phyloP scores from a whole-genome alignment of 225 moss, liverwort and hornwort genomes.

The Lunularia cruciata region DNA sequence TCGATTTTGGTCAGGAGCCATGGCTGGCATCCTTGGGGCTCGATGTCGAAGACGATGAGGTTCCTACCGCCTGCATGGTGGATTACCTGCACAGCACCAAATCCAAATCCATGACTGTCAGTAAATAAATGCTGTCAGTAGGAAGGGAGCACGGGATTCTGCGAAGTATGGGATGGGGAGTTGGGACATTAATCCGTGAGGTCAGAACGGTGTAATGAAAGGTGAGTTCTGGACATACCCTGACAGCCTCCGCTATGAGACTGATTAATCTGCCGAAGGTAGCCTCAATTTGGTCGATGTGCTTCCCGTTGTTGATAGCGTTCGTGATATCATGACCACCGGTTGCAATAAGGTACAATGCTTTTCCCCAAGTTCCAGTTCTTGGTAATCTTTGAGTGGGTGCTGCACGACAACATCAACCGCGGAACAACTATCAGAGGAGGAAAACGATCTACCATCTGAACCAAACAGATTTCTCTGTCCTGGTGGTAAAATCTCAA shows the following conservation, averaged over 20 bases:
- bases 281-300: conserved; percentile 6
- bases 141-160: too few species aligned
- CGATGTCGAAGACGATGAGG: conserved; percentile 42
- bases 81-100: conserved; percentile 10
- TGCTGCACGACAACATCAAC: conserved; percentile 10
- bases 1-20: conserved; percentile 45
- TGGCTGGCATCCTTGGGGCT: conserved; percentile 54
- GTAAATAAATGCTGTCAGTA: neutral
- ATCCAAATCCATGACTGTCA: neutral
- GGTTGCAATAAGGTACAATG: conserved; percentile 32
- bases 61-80: conserved; percentile 19
- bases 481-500: too few species aligned
- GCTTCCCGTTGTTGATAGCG: conserved; percentile 23
- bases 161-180: neutral
- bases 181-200: neutral
- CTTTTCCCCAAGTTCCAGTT: conserved; percentile 3
- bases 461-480: too few species aligned
- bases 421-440: neutral
- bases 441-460: too few species aligned
- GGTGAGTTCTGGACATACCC: conserved; percentile 17
- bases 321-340: conserved; percentile 42
- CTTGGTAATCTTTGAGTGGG: conserved; percentile 35
- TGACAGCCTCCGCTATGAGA: conserved; percentile 12
- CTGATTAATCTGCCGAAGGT: conserved; percentile 10
- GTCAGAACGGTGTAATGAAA: neutral